Percentiles rank a stretch among this genome's conserved stretches.
These are phyloP conservation scores for Sequoia sempervirens DNA, from an alignment of 75 land plant genomes.

Conservation along the genomic window DNA sequence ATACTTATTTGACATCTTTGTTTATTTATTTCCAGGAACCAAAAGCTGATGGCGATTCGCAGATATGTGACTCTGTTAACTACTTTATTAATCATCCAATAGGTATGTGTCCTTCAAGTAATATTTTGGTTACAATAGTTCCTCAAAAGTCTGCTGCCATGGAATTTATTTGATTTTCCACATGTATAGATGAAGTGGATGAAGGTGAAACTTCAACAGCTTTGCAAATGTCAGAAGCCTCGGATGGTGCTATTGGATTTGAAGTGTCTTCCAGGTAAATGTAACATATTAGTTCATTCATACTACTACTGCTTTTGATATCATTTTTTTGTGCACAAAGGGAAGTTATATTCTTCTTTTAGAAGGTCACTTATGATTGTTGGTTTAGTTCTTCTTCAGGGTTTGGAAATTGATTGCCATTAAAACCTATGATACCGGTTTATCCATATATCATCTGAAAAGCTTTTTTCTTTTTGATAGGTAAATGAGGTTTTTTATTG, in stretches of 20 bases:
- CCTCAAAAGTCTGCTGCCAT: neutral
- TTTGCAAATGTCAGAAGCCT: slow-evolving; percentile 33
- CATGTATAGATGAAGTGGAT: slow-evolving; percentile 38
- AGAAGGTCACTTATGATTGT: neutral
- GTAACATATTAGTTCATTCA: neutral
- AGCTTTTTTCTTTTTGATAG: neutral
- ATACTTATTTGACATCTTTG: neutral
- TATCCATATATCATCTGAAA: neutral
- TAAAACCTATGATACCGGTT: neutral
- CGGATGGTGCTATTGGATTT: slow-evolving; percentile 60
- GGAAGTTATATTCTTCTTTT: neutral
- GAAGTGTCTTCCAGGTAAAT: slow-evolving; percentile 60
- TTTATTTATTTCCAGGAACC: slow-evolving; percentile 58
- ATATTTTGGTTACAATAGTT: slow-evolving; percentile 4
- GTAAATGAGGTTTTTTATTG: too few relatives aligned
- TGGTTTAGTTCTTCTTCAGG: neutral
- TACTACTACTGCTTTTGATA: neutral
- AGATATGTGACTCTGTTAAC: slow-evolving; percentile 68
- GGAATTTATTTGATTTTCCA: neutral
- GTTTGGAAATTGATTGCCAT: neutral
- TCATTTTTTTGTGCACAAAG: neutral
- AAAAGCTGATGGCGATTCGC: slow-evolving; percentile 54
- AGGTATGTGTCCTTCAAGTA: slow-evolving; percentile 32
- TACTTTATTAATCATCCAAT: slow-evolving; percentile 61
- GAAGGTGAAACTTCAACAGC: slow-evolving; percentile 54